phyloP scores from a whole-genome alignment of 768 basidiomycete species.

The Macrocybe gigantea region DNA sequence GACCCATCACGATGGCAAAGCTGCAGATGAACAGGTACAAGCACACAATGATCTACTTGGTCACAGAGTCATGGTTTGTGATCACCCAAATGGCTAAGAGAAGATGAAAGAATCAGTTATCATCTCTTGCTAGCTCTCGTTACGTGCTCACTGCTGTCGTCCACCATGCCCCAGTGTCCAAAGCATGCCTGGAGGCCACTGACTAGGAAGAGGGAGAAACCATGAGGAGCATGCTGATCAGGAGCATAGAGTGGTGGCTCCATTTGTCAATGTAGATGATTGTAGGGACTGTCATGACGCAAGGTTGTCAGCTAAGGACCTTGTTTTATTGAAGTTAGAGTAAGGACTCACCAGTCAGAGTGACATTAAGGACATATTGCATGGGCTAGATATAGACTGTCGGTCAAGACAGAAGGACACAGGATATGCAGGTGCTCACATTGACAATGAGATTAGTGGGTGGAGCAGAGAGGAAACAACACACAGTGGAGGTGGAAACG shows the following conservation, averaged over 20 bases:
- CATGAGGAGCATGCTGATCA: conserved; percentile 62
- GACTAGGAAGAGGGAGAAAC: conserved; percentile 72
- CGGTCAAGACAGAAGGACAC: neutral
- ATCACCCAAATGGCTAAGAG: conserved; percentile 44
- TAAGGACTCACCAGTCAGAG: no score
- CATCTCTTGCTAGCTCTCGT: no score
- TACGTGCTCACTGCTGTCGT: conserved; percentile 26
- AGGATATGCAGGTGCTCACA: conserved; percentile 19
- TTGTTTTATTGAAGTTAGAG: no score
- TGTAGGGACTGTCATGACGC: conserved; percentile 28
- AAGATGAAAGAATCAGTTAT: no score
- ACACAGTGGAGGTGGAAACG: no score
- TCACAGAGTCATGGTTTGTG: conserved; percentile 42
- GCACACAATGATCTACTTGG: conserved; percentile 70
- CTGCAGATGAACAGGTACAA: conserved; percentile 74
- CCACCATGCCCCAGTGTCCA: conserved; percentile 54
- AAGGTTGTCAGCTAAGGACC: no score
- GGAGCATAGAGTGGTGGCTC: conserved; percentile 76
- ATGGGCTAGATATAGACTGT: conserved; percentile 42
- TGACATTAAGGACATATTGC: conserved; percentile 55
- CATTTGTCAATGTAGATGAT: conserved; percentile 69
- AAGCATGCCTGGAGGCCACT: conserved; percentile 68
- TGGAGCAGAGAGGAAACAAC: no score
- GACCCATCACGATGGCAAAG: conserved; percentile 74
- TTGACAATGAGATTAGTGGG: conserved; percentile 59